Conservation (phyloP, 805 yeast genomes). For the Zygosaccharomyces rouxii region DNA sequence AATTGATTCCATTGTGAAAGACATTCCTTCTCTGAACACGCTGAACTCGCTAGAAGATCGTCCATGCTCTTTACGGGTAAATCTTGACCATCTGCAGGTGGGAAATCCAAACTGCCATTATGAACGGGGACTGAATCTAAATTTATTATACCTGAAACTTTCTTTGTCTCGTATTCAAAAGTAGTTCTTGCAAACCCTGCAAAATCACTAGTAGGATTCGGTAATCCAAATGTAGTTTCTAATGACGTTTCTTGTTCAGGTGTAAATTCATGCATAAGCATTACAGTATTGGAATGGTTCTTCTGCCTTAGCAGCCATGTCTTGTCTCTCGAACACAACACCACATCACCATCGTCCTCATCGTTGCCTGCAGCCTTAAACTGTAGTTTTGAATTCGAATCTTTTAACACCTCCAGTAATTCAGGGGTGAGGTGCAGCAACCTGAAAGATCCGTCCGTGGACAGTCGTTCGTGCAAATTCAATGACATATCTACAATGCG, state of each 20-base stretch:
- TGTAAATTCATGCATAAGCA: conserved; percentile 42
- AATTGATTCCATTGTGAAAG: conserved; percentile 45
- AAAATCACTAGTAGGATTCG: conserved; percentile 34
- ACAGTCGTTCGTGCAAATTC: conserved; percentile 21
- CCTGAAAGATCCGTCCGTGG: conserved; percentile 38
- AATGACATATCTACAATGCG: conserved; percentile 10
- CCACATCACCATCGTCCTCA: conserved; percentile 41
- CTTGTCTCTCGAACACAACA: conserved; percentile 51
- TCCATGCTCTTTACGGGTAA: conserved; percentile 26
- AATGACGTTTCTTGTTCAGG: conserved; percentile 17
- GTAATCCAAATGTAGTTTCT: conserved; percentile 33
- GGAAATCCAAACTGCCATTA: conserved; percentile 30
- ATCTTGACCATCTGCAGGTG: conserved; percentile 6
- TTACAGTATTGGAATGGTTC: conserved; percentile 83
- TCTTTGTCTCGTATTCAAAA: conserved; percentile 38
- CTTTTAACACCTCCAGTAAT: conserved; percentile 37
- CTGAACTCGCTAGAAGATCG: conserved; percentile 41
- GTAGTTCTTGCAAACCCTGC: conserved; percentile 27
- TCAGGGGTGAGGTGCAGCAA: conserved; percentile 53
- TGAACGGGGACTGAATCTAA: conserved; percentile 36
- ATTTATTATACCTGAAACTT: conserved; percentile 34
- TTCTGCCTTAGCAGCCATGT: conserved; percentile 71
- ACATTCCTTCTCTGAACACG: conserved; percentile 56
- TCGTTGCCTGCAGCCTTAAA: conserved; percentile 33
- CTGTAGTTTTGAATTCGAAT: conserved; percentile 7